A percentile compares a stretch with the other conserved stretches of the same genome.
Conservation (phyloP, 805 yeast genomes). For the Cyberlindnera petersonii region DNA sequence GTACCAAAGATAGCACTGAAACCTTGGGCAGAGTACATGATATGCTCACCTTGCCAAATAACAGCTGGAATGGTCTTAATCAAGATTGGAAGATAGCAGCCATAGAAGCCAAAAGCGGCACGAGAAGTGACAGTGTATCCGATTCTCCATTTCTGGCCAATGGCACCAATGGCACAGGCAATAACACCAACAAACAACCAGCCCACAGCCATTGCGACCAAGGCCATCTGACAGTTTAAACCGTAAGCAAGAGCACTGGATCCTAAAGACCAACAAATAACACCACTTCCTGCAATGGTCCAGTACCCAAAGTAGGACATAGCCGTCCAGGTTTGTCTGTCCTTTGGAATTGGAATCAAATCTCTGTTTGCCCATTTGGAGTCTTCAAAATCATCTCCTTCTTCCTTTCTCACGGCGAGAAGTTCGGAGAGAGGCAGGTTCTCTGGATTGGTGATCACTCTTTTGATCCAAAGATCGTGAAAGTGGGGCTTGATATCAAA, state of each 20-base stretch:
- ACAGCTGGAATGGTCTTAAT: conserved; percentile 35
- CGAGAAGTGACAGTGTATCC: conserved; percentile 38
- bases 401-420: conserved; percentile 15
- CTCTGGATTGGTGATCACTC: conserved; percentile 16
- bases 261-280: conserved; percentile 36
- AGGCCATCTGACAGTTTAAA: conserved; percentile 28
- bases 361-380: conserved; percentile 33
- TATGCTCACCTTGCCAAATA: conserved; percentile 38
- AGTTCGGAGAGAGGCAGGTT: conserved; percentile 13
- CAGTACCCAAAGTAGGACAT: conserved; percentile 35
- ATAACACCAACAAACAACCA: conserved; percentile 20
- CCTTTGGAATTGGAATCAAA: conserved; percentile 35
- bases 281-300: conserved; percentile 35
- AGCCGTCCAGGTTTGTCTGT: conserved; percentile 35
- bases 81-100: conserved; percentile 33
- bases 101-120: conserved; percentile 34
- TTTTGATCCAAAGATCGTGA: conserved; percentile 16
- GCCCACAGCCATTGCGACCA: conserved; percentile 30
- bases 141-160: conserved; percentile 32
- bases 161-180: conserved; percentile 24
- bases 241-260: conserved; percentile 28
- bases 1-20: conserved; percentile 30
- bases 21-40: conserved; percentile 35
- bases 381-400: conserved; percentile 13
- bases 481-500: too few species aligned